A percentile compares a stretch with the other conserved stretches of the same genome.
These are phyloP conservation scores for Mycena galopus DNA, from an alignment of 768 basidiomycete genomes.

Conservation along the genomic window DNA sequence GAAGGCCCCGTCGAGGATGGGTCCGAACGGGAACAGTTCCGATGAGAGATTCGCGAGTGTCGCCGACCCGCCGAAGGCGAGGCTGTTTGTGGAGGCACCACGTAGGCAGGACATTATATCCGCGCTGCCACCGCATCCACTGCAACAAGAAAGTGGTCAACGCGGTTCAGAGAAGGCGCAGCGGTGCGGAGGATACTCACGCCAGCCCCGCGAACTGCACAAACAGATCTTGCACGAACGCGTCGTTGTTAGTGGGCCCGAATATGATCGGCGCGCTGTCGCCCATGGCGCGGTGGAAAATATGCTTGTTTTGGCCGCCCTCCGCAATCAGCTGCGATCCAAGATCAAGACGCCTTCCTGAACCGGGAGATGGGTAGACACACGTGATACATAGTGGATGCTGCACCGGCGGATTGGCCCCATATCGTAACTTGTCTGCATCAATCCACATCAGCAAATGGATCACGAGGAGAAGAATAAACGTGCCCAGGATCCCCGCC, in stretches of 20 bases:
- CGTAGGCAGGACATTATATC: not conserved
- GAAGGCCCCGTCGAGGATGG: not conserved
- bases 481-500: not conserved
- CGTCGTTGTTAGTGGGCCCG: not conserved
- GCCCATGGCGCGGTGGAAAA: not conserved
- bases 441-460: not conserved
- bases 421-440: constrained; percentile 1
- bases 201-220: not conserved
- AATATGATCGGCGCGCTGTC: not conserved
- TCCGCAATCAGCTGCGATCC: not conserved
- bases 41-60: not conserved
- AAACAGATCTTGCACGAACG: not conserved
- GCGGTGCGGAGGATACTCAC: not conserved
- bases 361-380: not conserved
- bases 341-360: not conserved
- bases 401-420: not conserved
- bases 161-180: not conserved
- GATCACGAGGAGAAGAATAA: not conserved
- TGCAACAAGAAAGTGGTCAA: too few relatives aligned
- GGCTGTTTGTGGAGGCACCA: not conserved
- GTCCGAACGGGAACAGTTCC: not conserved
- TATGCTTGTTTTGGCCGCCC: not conserved
- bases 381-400: not conserved
- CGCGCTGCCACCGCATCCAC: not conserved
- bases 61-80: not conserved